These are phyloP conservation scores for Thelonectria discophora DNA, from an alignment of 2,329 filamentous ascomycete species.

Conservation along the genomic window DNA sequence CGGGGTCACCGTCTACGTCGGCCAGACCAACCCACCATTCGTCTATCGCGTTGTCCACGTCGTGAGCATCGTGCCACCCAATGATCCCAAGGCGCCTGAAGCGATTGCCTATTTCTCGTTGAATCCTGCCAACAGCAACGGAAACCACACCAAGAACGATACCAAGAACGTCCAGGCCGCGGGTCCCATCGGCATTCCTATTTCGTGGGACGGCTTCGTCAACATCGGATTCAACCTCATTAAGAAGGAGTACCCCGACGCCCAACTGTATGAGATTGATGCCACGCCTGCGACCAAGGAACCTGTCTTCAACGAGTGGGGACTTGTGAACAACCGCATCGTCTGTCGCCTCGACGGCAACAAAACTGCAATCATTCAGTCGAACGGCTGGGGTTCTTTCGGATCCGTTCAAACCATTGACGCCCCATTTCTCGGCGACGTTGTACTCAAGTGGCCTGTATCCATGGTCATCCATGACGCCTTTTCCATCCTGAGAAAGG, in stretches of 20 bases:
- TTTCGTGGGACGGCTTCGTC: conserved; percentile 28
- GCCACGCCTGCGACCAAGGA: conserved; percentile 17
- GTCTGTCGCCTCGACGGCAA: conserved; percentile 16
- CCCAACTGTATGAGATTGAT: conserved; percentile 23
- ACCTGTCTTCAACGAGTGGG: conserved; percentile 24
- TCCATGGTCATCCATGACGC: conserved; percentile 17
- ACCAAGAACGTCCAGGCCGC: not conserved
- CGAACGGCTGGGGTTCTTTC: conserved; percentile 25
- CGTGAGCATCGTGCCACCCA: not conserved
- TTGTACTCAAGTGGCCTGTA: conserved; percentile 19
- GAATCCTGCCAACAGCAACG: not conserved
- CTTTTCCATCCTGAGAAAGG: conserved; percentile 25
- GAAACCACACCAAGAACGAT: not conserved
- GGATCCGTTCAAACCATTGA: conserved; percentile 20
- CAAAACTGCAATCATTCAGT: conserved; percentile 27
- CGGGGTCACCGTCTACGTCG: not conserved
- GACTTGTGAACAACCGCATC: conserved; percentile 26
- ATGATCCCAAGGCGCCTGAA: too few relatives aligned
- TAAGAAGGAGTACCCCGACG: conserved; percentile 18
- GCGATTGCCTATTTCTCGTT: not conserved
- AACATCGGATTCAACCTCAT: conserved; percentile 25
- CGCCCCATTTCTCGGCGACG: conserved; percentile 13
- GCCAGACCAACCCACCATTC: not conserved
- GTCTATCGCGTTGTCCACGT: not conserved
- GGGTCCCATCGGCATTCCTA: not conserved